Conservation (phyloP, 331 rosid species). For the Malus hybrid region DNA sequence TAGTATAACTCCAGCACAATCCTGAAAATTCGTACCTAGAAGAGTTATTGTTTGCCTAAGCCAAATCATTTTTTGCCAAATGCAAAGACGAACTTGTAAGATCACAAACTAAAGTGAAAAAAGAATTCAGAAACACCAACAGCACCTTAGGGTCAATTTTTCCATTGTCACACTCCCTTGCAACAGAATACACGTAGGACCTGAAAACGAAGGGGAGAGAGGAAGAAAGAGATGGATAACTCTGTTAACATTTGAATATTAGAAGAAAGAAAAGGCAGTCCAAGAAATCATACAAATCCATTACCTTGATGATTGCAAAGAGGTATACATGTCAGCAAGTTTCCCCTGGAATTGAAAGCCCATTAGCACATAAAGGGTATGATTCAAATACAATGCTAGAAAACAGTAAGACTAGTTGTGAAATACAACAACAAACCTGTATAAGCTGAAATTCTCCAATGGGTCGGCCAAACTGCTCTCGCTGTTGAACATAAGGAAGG, state of each 20-base stretch:
- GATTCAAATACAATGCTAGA: background rate
- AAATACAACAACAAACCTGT: slow-evolving; percentile 45
- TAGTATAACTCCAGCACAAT: slow-evolving; percentile 93
- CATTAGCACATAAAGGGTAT: slow-evolving; percentile 2
- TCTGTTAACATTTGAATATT: slow-evolving; percentile 5
- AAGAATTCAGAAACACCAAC: background rate
- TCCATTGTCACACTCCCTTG: slow-evolving; percentile 89
- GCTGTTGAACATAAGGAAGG: slow-evolving; percentile 82
- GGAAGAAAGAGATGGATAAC: slow-evolving; percentile 13
- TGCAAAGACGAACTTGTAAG: background rate
- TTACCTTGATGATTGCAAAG: slow-evolving; percentile 89
- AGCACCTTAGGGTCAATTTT: slow-evolving; percentile 69
- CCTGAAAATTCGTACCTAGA: slow-evolving; percentile 40
- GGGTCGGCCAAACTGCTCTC: slow-evolving; percentile 96
- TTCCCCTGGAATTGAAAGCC: slow-evolving; percentile 61
- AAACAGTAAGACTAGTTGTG: slow-evolving; percentile 2
- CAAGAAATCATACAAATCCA: slow-evolving; percentile 11
- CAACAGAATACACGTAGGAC: slow-evolving; percentile 92
- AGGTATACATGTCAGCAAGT: slow-evolving; percentile 91
- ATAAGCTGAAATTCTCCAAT: slow-evolving; percentile 96
- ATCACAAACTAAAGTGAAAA: background rate
- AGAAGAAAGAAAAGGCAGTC: background rate
- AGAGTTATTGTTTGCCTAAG: background rate
- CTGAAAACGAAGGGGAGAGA: slow-evolving; percentile 29
- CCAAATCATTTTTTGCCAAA: background rate